Evolutionary conservation across 2,329 filamentous ascomycete species (phyloP).

Genomic region (Myriosclerotinia curreyana): DNA sequence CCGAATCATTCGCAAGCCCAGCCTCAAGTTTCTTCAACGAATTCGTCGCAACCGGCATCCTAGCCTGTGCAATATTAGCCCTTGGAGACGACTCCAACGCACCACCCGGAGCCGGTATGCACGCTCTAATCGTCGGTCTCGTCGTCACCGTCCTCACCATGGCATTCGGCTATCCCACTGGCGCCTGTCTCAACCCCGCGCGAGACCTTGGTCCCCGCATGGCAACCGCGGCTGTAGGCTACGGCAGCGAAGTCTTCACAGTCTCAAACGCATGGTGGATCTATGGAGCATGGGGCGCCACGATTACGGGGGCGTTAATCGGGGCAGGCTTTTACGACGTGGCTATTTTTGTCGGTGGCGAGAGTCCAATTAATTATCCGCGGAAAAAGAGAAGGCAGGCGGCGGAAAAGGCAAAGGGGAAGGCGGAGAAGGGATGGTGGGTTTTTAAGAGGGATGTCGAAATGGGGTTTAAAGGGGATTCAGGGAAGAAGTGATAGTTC

Average conservation of each 20-base stretch:
- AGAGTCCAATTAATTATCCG: constrained; percentile 51
- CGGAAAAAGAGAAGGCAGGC: constrained; percentile 37
- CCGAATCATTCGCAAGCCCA: constrained; percentile 25
- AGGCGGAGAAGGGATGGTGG: constrained; percentile 42
- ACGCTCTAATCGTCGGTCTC: constrained; percentile 48
- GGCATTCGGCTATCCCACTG: constrained; percentile 48
- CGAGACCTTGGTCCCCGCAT: constrained; percentile 51
- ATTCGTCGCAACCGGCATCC: constrained; percentile 45
- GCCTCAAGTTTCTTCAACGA: constrained; percentile 48
- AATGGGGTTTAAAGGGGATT: background rate
- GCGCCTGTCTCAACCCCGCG: constrained; percentile 48
- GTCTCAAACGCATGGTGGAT: constrained; percentile 42
- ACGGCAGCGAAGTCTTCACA: constrained; percentile 43
- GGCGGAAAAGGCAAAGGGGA: constrained; percentile 43
- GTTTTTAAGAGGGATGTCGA: constrained; percentile 13
- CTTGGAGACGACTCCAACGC: constrained; percentile 48
- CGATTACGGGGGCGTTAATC: constrained; percentile 42
- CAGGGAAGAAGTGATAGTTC: background rate
- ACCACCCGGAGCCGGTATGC: constrained; percentile 50
- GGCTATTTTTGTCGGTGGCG: constrained; percentile 50
- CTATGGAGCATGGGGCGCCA: constrained; percentile 45
- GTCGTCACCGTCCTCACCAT: constrained; percentile 41
- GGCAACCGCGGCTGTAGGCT: constrained; percentile 46
- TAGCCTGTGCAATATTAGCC: constrained; percentile 45
- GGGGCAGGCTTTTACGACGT: constrained; percentile 51